These are phyloP conservation scores for Juncus inflexus DNA, from an alignment of 176 grass and related monocot species.

Conservation along the genomic window DNA sequence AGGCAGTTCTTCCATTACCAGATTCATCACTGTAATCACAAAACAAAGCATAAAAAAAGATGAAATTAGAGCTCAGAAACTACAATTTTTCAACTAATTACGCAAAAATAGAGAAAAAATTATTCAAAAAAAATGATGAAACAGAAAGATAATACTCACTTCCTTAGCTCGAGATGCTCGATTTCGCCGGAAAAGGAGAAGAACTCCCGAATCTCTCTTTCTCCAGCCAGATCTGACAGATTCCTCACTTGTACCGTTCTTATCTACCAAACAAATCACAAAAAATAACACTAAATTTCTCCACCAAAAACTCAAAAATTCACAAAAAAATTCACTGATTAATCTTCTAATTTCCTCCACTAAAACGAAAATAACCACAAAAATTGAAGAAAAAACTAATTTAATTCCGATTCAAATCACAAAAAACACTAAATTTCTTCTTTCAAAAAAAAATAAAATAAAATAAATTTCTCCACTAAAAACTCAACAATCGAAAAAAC, in stretches of 20 bases:
- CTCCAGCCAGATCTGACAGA: conserved; percentile 91
- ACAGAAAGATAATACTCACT: conserved; percentile 23
- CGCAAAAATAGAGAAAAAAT: neutral
- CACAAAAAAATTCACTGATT: conserved; percentile 1
- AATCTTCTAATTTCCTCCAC: conserved; percentile 18
- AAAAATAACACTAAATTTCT: conserved; percentile 1
- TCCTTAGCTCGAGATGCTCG: conserved; percentile 71
- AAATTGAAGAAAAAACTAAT: conserved; percentile 1
- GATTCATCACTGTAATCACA: conserved; percentile 42
- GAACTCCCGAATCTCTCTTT: conserved; percentile 96
- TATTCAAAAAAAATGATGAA: neutral
- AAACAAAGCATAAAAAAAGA: neutral
- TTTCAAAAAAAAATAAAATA: conserved; percentile 6
- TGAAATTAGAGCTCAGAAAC: conserved; percentile 9
- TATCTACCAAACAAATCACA: conserved; percentile 26
- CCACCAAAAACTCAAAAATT: conserved; percentile 1
- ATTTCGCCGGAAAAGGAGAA: conserved; percentile 99
- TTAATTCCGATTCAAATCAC: no score
- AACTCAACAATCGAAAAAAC: neutral
- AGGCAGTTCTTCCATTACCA: conserved; percentile 52
- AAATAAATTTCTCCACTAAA: conserved; percentile 6
- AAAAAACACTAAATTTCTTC: no score
- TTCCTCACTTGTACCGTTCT: conserved; percentile 82
- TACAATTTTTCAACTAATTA: no score
- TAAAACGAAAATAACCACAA: conserved; percentile 13